Evolutionary conservation across 208 protist genomes (phyloP), one percentile per base, ranked within the genome.

Genomic region (Phytomonas sp.): DNA sequence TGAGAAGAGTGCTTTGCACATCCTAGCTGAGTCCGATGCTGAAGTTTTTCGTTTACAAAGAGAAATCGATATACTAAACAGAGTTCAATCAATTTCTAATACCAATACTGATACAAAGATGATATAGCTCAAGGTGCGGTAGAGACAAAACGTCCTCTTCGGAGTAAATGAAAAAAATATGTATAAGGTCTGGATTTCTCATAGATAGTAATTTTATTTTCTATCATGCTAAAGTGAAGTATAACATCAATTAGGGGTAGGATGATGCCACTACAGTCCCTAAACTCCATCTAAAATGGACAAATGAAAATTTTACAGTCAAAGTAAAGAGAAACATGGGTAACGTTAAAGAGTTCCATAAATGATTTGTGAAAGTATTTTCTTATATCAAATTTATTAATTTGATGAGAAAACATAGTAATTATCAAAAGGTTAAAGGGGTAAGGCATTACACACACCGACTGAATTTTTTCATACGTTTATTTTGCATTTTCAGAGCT

Each of bases 31-130:
- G 56, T 82, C 85, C 3, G 88, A 94, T 66, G 77, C 72, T n/a
- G 83, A 87, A 67, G 80, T 94, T 69, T 89, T 87, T 75, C 78
- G 79, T 36, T 70, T 90, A 14, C 86, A 94, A 76, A 82, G 73
- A 52, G 82, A 91, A 66, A 37, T 91, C 3, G 86, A 94, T 56
- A 71, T 60, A 33, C 60, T 89, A n/a, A 83, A 80, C 1, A 49
- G 1, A 3, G 40, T 16, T 49, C 40, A 49, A 23, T 49, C 40
- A 49, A 16, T 12, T 49, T 4, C 14, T 49, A 49, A 3, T 19
- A 49, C 12, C 3, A 49, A 16, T 49, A 23, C 40, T 49, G 7
- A 49, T 23, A 49, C 40, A 49, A 49, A 49, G 40, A 49, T 49
- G 40, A 12, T 49, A 19, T 19, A 3, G 40, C 40, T 49, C 40